These are phyloP conservation scores for Ophiostoma himal-ulmi DNA, from an alignment of 2,329 filamentous ascomycete species.

Conservation along the genomic window DNA sequence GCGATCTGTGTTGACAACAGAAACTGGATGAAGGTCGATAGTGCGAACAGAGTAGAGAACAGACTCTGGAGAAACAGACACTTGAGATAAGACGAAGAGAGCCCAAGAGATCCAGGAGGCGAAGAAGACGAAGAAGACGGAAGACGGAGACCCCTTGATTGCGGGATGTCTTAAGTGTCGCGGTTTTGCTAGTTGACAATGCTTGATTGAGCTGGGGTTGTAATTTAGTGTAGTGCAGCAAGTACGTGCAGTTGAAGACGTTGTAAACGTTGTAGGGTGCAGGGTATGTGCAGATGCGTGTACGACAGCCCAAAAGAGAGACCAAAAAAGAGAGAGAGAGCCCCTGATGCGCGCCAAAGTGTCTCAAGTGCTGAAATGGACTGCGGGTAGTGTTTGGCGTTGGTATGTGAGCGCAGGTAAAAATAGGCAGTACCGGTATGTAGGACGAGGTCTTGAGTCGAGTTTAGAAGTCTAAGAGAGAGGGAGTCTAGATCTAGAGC, in stretches of 20 bases:
- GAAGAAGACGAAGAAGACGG: background rate
- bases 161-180: background rate
- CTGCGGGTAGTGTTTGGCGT: constrained; percentile 1
- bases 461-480: background rate
- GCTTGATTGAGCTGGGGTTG: constrained; percentile 1
- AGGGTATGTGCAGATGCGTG: background rate
- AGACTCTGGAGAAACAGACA: constrained; percentile 1
- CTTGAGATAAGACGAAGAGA: background rate
- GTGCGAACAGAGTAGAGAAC: background rate
- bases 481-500: background rate
- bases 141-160: constrained; percentile 10
- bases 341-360: constrained; percentile 10
- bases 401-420: background rate
- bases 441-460: background rate
- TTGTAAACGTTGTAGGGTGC: background rate
- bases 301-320: background rate
- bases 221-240: background rate
- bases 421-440: background rate
- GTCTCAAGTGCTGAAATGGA: constrained; percentile 8
- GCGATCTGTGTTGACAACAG: background rate
- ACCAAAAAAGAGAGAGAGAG: background rate
- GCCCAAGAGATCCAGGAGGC: background rate
- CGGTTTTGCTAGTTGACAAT: background rate
- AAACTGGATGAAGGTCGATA: background rate
- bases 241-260: background rate